Conservation (phyloP, 495 filamentous ascomycete genomes). For the Staphylotrichum longicolle region DNA sequence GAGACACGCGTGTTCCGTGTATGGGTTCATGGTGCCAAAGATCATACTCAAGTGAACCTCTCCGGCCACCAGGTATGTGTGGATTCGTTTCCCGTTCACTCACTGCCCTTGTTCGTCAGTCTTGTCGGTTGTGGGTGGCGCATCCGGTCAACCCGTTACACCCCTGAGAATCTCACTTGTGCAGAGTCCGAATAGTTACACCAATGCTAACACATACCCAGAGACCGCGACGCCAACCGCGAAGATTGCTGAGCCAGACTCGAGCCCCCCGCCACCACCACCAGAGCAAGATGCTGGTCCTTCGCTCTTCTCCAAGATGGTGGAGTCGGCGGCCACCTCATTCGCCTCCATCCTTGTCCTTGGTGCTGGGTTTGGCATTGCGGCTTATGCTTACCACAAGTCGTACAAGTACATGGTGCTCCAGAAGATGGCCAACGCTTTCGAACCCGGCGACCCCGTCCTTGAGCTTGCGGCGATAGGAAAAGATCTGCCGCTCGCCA, state of each 20-base stretch:
- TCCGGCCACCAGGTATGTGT: slow-evolving; percentile 3
- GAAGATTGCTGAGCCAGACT: slow-evolving; percentile 4
- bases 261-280: slow-evolving; percentile 19
- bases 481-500: slow-evolving; percentile 49
- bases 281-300: slow-evolving; percentile 31
- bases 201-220: not conserved
- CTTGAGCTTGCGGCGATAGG: slow-evolving; percentile 80
- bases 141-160: no score
- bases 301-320: slow-evolving; percentile 63
- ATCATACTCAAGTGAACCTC: slow-evolving; percentile 1
- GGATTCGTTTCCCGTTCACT: no score
- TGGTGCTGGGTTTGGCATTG: slow-evolving; percentile 64
- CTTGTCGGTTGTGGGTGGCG: no score
- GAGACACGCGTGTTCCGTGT: not conserved
- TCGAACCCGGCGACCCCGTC: slow-evolving; percentile 86
- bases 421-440: slow-evolving; percentile 90
- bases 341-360: slow-evolving; percentile 81
- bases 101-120: no score
- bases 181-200: no score
- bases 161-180: no score
- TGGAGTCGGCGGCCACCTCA: slow-evolving; percentile 82
- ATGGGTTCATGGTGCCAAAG: no score
- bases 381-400: slow-evolving; percentile 80
- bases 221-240: not conserved
- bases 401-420: slow-evolving; percentile 89